A percentile compares a stretch with the other conserved stretches of the same genome.
phyloP scores from a whole-genome alignment of 139 green algal genomes.

The Chlorella sp. region DNA sequence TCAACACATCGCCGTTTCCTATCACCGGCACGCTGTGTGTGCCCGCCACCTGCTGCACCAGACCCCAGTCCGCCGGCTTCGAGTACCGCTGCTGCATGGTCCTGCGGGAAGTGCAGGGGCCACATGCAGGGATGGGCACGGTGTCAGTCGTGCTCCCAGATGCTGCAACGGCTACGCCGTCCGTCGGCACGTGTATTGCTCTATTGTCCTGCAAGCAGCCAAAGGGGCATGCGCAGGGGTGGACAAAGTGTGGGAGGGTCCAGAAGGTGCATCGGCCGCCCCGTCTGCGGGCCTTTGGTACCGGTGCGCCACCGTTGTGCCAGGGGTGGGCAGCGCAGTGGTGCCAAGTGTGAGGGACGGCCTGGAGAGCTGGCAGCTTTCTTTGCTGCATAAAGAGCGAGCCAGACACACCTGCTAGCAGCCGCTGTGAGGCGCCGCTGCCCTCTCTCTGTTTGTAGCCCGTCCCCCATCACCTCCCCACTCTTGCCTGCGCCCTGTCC shows the following conservation, averaged over 20 bases:
- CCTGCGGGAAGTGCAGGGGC: slow-evolving; percentile 26
- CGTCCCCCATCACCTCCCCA: too few species aligned
- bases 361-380: not conserved
- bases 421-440: not conserved
- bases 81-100: slow-evolving; percentile 90
- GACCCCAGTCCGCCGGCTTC: slow-evolving; percentile 78
- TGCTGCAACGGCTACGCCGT: too few species aligned
- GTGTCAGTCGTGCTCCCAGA: not conserved
- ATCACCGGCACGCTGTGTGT: slow-evolving; percentile 61
- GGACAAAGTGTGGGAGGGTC: too few species aligned
- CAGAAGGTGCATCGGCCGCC: slow-evolving; percentile 27
- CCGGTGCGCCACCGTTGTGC: slow-evolving; percentile 81
- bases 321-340: not conserved
- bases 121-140: not conserved
- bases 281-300: slow-evolving; percentile 87
- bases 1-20: slow-evolving; percentile 84
- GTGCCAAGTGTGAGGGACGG: not conserved
- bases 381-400: not conserved
- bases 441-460: too few species aligned
- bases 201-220: too few species aligned
- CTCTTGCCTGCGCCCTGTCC: not conserved
- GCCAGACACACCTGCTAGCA: not conserved
- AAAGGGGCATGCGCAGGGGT: too few species aligned
- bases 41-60: slow-evolving; percentile 60
- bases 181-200: too few species aligned